Conservation (phyloP, 495 filamentous ascomycete genomes). For the Mytilinidion resinicola region DNA sequence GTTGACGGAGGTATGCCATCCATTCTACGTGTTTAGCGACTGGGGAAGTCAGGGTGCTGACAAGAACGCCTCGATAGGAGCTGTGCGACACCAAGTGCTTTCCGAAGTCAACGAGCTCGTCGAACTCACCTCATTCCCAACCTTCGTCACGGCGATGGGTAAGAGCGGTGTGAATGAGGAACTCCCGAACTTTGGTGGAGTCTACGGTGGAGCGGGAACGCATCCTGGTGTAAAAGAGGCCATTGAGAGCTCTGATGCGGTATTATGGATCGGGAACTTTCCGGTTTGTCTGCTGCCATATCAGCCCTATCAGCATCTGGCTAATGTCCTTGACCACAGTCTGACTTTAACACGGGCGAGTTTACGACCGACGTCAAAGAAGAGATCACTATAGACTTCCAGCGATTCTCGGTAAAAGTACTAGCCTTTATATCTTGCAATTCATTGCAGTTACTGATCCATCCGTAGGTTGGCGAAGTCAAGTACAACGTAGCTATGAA, state of each 20-base stretch:
- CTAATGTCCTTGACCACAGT: neutral
- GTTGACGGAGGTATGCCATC: conserved; percentile 24
- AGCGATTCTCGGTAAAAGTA: conserved; percentile 38
- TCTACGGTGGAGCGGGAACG: conserved; percentile 32
- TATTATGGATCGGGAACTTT: conserved; percentile 38
- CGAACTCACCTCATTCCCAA: conserved; percentile 31
- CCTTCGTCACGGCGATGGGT: conserved; percentile 34
- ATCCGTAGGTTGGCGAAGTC: conserved; percentile 2
- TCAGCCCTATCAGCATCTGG: neutral
- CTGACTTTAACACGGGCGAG: conserved; percentile 36
- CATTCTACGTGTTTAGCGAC: neutral
- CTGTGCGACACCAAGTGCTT: conserved; percentile 24
- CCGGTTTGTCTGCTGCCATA: neutral
- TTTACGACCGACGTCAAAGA: conserved; percentile 33
- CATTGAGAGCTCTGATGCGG: conserved; percentile 34
- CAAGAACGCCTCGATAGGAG: conserved; percentile 5
- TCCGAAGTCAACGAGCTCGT: conserved; percentile 30
- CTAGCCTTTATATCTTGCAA: too few relatives aligned
- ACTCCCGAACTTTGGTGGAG: conserved; percentile 30
- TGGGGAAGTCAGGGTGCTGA: neutral
- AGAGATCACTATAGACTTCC: conserved; percentile 36
- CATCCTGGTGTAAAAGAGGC: conserved; percentile 19
- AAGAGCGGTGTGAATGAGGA: conserved; percentile 36
- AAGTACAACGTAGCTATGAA: conserved; percentile 34
- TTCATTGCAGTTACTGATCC: too few relatives aligned